Evolutionary conservation across 1,284 basidiomycete species (phyloP).

Genomic region (Trichosporon ovoides): DNA sequence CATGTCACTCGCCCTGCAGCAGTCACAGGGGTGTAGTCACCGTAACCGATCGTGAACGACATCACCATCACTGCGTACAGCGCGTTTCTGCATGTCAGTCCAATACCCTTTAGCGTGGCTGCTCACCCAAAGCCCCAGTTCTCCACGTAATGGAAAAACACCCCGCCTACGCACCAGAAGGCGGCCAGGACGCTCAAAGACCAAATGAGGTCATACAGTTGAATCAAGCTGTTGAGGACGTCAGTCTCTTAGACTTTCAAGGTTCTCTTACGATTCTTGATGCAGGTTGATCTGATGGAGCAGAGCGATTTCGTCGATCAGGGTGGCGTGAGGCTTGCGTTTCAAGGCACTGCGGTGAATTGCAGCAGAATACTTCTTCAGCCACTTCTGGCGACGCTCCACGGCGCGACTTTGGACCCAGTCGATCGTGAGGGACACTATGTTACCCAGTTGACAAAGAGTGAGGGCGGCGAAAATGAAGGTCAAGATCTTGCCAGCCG

Average conservation of each 20-base stretch:
- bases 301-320: conserved; percentile 46
- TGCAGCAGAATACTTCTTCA: conserved; percentile 34
- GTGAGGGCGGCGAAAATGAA: conserved; percentile 49
- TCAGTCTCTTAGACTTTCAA: background rate
- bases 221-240: conserved; percentile 31
- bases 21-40: conserved; percentile 39
- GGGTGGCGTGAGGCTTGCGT: conserved; percentile 30
- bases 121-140: conserved; percentile 45
- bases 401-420: conserved; percentile 40
- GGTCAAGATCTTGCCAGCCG: conserved; percentile 44
- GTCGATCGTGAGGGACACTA: conserved; percentile 46
- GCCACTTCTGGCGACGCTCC: conserved; percentile 41
- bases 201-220: conserved; percentile 44
- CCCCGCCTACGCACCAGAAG: conserved; percentile 48
- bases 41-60: conserved; percentile 46
- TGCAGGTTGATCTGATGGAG: conserved; percentile 42
- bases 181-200: conserved; percentile 36
- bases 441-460: conserved; percentile 48
- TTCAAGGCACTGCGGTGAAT: conserved; percentile 35
- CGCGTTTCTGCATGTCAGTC: conserved; percentile 21
- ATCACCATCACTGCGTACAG: conserved; percentile 40
- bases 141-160: conserved; percentile 42
- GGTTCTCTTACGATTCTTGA: conserved; percentile 37
- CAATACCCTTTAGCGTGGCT: background rate
- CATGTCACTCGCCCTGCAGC: conserved; percentile 45